Evolutionary conservation across 164 flowering plant species (phyloP).

Genomic region (Tinospora cordifolia): DNA sequence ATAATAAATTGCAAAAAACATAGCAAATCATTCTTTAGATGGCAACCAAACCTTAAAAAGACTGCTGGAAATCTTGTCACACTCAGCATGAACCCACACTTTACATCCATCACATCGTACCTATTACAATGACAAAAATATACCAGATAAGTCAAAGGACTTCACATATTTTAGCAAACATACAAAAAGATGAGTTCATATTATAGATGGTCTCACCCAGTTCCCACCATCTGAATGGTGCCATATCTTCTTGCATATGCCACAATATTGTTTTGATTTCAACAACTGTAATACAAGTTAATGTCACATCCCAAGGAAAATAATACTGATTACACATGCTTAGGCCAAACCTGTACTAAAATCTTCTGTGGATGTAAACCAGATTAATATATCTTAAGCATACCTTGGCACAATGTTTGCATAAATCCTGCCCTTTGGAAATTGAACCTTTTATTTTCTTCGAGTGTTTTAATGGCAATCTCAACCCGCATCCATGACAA

Average conservation of each 20-base stretch:
- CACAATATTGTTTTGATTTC: slow-evolving; percentile 84
- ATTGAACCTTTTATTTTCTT: slow-evolving; percentile 36
- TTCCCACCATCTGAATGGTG: slow-evolving; percentile 85
- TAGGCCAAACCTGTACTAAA: neutral
- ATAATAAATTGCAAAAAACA: neutral
- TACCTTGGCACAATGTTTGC: slow-evolving; percentile 78
- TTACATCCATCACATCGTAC: slow-evolving; percentile 93
- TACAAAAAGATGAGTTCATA: neutral
- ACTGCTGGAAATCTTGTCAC: slow-evolving; percentile 61
- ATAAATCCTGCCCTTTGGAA: slow-evolving; percentile 36
- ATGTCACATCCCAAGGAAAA: slow-evolving; percentile 2
- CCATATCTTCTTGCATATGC: slow-evolving; percentile 92
- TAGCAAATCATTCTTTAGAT: neutral
- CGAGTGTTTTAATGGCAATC: slow-evolving; percentile 39
- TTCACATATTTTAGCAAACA: neutral
- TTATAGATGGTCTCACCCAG: slow-evolving; percentile 53
- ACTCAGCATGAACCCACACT: slow-evolving; percentile 95
- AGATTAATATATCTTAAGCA: slow-evolving; percentile 14
- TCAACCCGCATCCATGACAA: slow-evolving; percentile 68
- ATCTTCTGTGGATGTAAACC: neutral
- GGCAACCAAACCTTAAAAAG: slow-evolving; percentile 56
- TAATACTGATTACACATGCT: neutral
- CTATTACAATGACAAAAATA: slow-evolving; percentile 22
- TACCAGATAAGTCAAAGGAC: neutral
- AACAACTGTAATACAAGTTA: slow-evolving; percentile 39